Conservation (phyloP, 106 monocot genomes). For the Vanilla planifolia region DNA sequence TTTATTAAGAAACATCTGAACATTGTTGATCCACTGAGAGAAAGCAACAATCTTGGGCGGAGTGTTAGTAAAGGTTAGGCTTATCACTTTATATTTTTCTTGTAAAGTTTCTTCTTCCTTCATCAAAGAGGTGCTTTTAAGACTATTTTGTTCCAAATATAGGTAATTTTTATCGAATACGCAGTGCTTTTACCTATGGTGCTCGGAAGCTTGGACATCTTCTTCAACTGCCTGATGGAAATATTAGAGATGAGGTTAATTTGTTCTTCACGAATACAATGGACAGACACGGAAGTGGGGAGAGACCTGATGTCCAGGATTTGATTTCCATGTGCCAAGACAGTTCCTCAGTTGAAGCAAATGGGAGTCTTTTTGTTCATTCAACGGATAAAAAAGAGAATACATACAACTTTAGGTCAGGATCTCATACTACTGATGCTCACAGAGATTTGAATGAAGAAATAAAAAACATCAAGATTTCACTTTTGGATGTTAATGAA, state of each 20-base stretch:
- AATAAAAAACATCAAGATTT: conserved; percentile 16
- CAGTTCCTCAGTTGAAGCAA: neutral
- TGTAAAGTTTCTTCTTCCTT: neutral
- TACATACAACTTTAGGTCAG: neutral
- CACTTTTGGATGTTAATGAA: conserved; percentile 10
- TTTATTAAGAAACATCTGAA: conserved; percentile 76
- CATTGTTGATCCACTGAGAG: conserved; percentile 86
- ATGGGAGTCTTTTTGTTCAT: neutral
- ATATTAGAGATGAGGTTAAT: conserved; percentile 36
- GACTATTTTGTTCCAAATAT: conserved; percentile 2
- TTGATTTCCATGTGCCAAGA: neutral
- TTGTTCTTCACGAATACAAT: conserved; percentile 73
- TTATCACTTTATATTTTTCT: neutral
- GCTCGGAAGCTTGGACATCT: conserved; percentile 68
- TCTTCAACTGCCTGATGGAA: conserved; percentile 40
- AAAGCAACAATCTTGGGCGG: conserved; percentile 87
- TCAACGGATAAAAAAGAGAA: neutral
- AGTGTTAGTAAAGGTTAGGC: conserved; percentile 78
- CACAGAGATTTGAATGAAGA: conserved; percentile 14
- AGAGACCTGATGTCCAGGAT: conserved; percentile 47
- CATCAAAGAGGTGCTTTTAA: neutral
- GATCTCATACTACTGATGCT: conserved; percentile 5
- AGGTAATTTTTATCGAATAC: conserved; percentile 82
- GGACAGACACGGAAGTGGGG: conserved; percentile 52
- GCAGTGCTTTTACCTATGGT: conserved; percentile 79